A percentile compares a stretch with the other conserved stretches of the same genome.
These are phyloP conservation scores for Tuber calosporum DNA, from an alignment of 495 filamentous ascomycete genomes.

Conservation along the genomic window DNA sequence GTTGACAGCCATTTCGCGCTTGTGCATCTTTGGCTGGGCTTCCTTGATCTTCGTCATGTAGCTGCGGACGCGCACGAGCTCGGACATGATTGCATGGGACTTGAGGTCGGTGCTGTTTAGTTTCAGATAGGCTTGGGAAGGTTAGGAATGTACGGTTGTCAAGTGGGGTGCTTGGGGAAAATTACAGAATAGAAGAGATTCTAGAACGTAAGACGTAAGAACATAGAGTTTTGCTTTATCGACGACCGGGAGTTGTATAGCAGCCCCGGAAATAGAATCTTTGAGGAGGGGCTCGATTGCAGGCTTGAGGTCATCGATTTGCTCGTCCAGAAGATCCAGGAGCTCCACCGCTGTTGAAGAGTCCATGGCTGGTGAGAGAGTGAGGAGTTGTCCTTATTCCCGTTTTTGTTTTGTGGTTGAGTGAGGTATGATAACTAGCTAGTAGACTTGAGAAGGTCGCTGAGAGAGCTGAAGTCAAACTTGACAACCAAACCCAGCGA, in stretches of 20 bases:
- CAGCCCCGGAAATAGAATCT: constrained; percentile 55
- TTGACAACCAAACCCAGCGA: neutral
- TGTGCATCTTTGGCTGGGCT: constrained; percentile 49
- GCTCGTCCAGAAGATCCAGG: constrained; percentile 64
- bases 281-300: constrained; percentile 60
- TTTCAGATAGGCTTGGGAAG: constrained; percentile 59
- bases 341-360: constrained; percentile 46
- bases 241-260: constrained; percentile 74
- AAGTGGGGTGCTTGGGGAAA: constrained; percentile 5
- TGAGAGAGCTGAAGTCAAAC: neutral
- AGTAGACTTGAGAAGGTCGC: neutral
- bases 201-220: constrained; percentile 73
- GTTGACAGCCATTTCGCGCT: constrained; percentile 59
- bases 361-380: constrained; percentile 38
- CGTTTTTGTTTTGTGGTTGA: neutral
- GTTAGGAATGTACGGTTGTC: constrained; percentile 26
- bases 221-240: constrained; percentile 93
- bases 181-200: constrained; percentile 86
- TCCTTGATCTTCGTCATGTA: constrained; percentile 89
- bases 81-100: constrained; percentile 73
- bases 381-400: neutral
- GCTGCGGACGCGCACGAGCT: constrained; percentile 75
- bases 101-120: constrained; percentile 73
- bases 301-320: constrained; percentile 71
- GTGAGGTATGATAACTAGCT: neutral